Percentiles rank a stretch among this genome's conserved stretches.
Conservation (phyloP, 495 filamentous ascomycete genomes). For the Penicillium flavigenum region DNA sequence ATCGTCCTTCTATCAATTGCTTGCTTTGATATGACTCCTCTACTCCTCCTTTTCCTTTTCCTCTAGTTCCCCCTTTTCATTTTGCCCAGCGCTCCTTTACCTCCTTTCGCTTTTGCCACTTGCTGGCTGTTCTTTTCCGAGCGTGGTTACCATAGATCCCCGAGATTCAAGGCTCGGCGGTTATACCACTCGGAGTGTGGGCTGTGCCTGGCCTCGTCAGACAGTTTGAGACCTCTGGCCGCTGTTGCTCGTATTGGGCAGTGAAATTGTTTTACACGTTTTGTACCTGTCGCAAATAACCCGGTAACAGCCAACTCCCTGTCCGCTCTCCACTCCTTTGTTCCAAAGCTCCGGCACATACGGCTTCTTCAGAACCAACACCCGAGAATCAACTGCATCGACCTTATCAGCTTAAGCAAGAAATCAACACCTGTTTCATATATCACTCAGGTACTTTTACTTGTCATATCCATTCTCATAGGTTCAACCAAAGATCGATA, state of each 20-base stretch:
- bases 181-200: slow-evolving; percentile 25
- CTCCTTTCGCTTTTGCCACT: background rate
- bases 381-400: slow-evolving; percentile 4
- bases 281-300: slow-evolving; percentile 1
- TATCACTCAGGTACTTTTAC: background rate
- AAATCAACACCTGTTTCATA: background rate
- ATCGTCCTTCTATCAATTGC: slow-evolving; percentile 21
- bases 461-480: background rate
- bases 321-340: slow-evolving; percentile 17
- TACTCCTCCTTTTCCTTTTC: slow-evolving; percentile 10
- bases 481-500: background rate
- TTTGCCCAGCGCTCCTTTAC: slow-evolving; percentile 2
- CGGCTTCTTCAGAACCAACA: background rate
- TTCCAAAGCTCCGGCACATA: slow-evolving; percentile 11
- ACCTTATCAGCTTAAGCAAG: background rate
- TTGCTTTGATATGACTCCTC: slow-evolving; percentile 2
- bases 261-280: slow-evolving; percentile 7
- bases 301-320: slow-evolving; percentile 1
- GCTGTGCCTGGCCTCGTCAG: slow-evolving; percentile 20
- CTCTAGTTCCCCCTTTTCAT: slow-evolving; percentile 12
- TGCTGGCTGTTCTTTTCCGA: background rate
- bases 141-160: slow-evolving; percentile 1
- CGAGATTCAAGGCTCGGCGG: slow-evolving; percentile 19
- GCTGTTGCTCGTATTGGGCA: slow-evolving; percentile 15
- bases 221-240: slow-evolving; percentile 18